Conservation (phyloP, 192 early-diverging fungal species). For the Backusella westeae region DNA sequence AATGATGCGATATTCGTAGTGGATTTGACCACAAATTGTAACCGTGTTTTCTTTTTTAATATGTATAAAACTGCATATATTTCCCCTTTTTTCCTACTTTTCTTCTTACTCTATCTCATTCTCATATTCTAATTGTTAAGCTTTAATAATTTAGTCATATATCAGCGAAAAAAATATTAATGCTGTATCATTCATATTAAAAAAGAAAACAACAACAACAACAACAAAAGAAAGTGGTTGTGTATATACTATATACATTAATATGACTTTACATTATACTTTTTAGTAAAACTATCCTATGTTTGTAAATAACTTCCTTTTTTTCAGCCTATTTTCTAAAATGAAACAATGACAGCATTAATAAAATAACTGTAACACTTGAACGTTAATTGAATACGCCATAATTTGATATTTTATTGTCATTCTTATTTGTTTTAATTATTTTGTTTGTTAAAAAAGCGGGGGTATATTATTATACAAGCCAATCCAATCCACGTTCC, state of each 20-base stretch:
- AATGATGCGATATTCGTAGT: constrained; percentile 3
- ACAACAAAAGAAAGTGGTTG: not conserved
- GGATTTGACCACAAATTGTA: not conserved
- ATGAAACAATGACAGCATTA: not conserved
- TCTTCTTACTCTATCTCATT: not conserved
- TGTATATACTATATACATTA: not conserved
- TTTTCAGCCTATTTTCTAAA: constrained; percentile 1
- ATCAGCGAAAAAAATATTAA: not conserved
- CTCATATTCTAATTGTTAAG: not conserved
- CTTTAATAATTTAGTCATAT: not conserved
- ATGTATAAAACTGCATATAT: not conserved
- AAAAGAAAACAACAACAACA: not conserved
- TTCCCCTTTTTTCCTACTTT: not conserved
- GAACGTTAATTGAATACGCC: not conserved
- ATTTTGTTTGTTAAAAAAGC: not conserved
- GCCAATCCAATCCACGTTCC: constrained; percentile 13
- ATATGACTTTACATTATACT: not conserved
- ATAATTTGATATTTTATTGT: constrained; percentile 1
- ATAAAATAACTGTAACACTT: not conserved
- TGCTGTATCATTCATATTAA: not conserved
- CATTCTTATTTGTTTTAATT: not conserved
- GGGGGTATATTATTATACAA: constrained; percentile 9
- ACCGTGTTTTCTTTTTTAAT: not conserved
- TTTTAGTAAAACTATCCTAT: not conserved
- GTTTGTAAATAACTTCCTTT: constrained; percentile 4